Conservation (phyloP, 495 filamentous ascomycete genomes). For the Bombardia bombarda region DNA sequence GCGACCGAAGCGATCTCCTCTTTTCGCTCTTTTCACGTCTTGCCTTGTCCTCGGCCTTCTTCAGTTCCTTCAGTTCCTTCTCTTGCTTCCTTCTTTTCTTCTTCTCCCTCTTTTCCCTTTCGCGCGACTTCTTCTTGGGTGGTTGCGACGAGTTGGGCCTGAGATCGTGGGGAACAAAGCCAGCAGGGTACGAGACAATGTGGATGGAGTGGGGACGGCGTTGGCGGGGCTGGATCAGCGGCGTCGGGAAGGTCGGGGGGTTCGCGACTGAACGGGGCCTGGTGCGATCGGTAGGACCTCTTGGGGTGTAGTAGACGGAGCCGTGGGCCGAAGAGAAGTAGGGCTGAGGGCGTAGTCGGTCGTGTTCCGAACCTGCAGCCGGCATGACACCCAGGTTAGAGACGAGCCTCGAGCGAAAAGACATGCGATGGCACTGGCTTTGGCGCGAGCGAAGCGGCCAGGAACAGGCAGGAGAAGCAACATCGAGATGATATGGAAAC, state of each 20-base stretch:
- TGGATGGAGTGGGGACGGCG: slow-evolving; percentile 48
- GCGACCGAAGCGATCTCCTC: slow-evolving; percentile 27
- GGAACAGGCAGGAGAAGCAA: slow-evolving; percentile 1
- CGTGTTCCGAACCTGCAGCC: slow-evolving; percentile 22
- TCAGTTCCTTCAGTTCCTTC: slow-evolving; percentile 17
- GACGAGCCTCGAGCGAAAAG: slow-evolving; percentile 1
- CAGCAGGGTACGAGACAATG: slow-evolving; percentile 45
- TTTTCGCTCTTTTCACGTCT: slow-evolving; percentile 27
- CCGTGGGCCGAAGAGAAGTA: slow-evolving; percentile 29
- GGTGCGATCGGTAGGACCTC: slow-evolving; percentile 19
- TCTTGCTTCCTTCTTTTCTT: slow-evolving; percentile 19
- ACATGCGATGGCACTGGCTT: slow-evolving; percentile 1
- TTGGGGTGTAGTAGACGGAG: slow-evolving; percentile 34
- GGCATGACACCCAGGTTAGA: slow-evolving; percentile 21
- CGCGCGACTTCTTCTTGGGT: slow-evolving; percentile 8
- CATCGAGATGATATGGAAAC: background rate
- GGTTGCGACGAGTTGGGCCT: slow-evolving; percentile 20
- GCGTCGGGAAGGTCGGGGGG: slow-evolving; percentile 31
- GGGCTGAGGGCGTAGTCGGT: slow-evolving; percentile 23
- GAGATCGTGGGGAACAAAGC: slow-evolving; percentile 41
- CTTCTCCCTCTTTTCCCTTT: slow-evolving; percentile 12
- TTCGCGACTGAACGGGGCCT: slow-evolving; percentile 6
- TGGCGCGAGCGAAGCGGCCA: background rate
- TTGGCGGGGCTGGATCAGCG: slow-evolving; percentile 42
- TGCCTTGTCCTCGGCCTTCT: slow-evolving; percentile 22